Conservation (phyloP, 768 basidiomycete species). For the Candolleomyces efflorescens region DNA sequence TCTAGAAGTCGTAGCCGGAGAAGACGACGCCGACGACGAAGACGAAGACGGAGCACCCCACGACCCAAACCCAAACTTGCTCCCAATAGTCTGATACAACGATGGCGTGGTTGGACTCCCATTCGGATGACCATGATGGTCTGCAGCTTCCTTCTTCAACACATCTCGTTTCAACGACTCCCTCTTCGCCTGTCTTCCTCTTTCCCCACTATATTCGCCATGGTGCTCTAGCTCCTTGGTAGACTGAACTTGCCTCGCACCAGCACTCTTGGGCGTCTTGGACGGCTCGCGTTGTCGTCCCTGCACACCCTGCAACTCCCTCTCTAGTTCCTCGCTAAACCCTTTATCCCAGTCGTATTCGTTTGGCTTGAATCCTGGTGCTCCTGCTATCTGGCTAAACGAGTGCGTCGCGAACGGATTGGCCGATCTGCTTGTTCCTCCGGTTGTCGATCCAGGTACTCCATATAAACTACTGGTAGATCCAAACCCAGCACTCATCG, state of each 20-base stretch:
- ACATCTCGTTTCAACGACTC: not conserved
- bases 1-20: not conserved
- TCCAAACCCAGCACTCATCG: not conserved
- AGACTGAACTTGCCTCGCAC: conserved; percentile 9
- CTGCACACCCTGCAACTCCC: conserved; percentile 26
- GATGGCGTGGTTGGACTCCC: not conserved
- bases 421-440: not conserved
- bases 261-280: not conserved
- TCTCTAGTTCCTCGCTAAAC: conserved; percentile 44
- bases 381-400: conserved; percentile 49
- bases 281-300: conserved; percentile 9
- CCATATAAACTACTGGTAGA: not conserved
- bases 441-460: not conserved
- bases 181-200: not conserved
- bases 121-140: not conserved
- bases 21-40: not conserved
- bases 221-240: conserved; percentile 1
- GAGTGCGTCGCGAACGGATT: conserved; percentile 41
- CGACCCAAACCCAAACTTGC: not conserved
- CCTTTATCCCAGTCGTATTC: conserved; percentile 65
- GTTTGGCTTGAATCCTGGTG: conserved; percentile 74
- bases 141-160: not conserved
- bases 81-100: not conserved
- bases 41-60: not conserved
- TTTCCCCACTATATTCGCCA: not conserved